Evolutionary conservation across 108 stramenopile species (phyloP).

Genomic region (Skeletonema costatum): DNA sequence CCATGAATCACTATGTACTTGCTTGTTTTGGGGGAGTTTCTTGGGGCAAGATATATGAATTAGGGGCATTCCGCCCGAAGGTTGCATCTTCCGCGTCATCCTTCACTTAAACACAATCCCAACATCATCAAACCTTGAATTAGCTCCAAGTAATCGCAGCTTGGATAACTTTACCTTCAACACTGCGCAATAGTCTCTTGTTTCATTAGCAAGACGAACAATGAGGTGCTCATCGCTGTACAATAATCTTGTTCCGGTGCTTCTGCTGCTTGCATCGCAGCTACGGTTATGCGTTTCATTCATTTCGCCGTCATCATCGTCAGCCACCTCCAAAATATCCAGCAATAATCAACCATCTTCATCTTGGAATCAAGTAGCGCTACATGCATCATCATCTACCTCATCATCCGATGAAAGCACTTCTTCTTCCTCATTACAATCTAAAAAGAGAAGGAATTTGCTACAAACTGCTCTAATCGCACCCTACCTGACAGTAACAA

Average conservation of each 20-base stretch:
- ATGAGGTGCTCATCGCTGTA: too few relatives aligned
- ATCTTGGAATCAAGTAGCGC: not conserved
- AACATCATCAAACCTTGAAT: too few relatives aligned
- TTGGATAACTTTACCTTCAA: too few relatives aligned
- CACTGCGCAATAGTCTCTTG: too few relatives aligned
- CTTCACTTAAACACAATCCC: too few relatives aligned
- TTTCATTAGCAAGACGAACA: too few relatives aligned
- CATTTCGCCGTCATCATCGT: not conserved
- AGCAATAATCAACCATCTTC: not conserved
- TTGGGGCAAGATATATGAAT: not conserved
- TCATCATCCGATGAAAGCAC: not conserved
- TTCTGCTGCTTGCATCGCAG: not conserved
- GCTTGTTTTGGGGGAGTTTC: not conserved
- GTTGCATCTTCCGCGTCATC: not conserved
- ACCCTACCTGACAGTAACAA: not conserved
- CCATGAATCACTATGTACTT: not conserved
- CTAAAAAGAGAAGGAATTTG: constrained; percentile 4
- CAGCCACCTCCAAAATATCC: not conserved
- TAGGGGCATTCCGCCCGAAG: not conserved
- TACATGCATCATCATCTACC: not conserved
- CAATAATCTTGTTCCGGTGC: not conserved
- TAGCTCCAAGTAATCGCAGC: too few relatives aligned
- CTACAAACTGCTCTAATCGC: constrained; percentile 15
- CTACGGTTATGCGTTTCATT: not conserved
- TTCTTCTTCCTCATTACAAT: not conserved